Evolutionary conservation across 2,329 filamentous ascomycete genomes (phyloP), one percentile per base, ranked within the genome.

Genomic region (Monilinia fructicola): DNA sequence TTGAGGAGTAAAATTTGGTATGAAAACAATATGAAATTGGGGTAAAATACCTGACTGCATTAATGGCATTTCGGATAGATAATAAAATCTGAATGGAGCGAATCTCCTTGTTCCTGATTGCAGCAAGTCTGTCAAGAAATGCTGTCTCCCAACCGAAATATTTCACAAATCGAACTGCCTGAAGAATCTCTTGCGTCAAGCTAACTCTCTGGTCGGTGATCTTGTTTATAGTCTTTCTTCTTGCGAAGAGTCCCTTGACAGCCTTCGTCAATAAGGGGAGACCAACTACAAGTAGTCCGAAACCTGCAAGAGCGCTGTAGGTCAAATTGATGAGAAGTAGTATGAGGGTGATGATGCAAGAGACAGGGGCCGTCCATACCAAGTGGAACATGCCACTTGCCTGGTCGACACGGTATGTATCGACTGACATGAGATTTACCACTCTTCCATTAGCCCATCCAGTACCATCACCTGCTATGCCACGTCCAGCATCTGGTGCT

Each of bases 361-460:
- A 83, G 50, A 97, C 81, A 0, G 94, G 93, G 0, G 92, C 87
- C 1, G 91, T 92, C 95, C 95, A 99, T 28, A 91, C 82, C 80
- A 97, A 85, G 77, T 99, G 95, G 78, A 97, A 94, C 77, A 97
- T 84, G 53, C 91, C 92, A 50, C 86, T 92, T 1, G 93, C 93
- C 75, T 93, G 90, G 73, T 98, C 93, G 68, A 99, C 83, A 71
- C 94, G 92, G 78, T 96, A 96, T 0, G 93, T 96, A 76, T 98
- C 94, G 54, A 95, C 92, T 69, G 92, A 94, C 93, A 98, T 97
- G 72, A 98, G 76, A 72, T 96, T 96, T 10, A 95, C 87, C 63
- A 98, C 92, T 69, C 92, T 87, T 28, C 95, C 95, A 74, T 97
- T 98, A 67, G 89, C 89, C 94, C 94, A 98, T 31, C 94, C 95